Evolutionary conservation across 345 rosid species (phyloP), one percentile per base, ranked within the genome.

Genomic region (Eucalyptus viminalis): DNA sequence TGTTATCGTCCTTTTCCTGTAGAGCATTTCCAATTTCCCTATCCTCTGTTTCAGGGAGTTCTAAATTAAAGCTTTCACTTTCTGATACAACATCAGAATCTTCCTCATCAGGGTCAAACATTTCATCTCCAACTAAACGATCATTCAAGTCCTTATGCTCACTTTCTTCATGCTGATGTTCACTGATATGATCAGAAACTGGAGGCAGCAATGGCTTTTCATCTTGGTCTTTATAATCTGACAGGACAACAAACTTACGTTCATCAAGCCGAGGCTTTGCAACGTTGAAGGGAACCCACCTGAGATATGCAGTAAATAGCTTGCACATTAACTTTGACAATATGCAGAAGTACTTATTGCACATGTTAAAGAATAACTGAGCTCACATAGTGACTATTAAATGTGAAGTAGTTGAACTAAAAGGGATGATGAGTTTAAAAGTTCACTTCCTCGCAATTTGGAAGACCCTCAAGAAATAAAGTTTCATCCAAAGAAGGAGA

Each of bases 211-310:
- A 89, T 69, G 93, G 92, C 89, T 88, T 93, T 86, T 91, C 94
- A 88, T 89, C 90, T 88, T 93, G 93, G 86, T 89, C 87, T 86
- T 45, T 90, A 58, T 85, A 90, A 92, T 97, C 98, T 67, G 99
- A 95, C 90, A 98, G 91, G 91, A 96, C 92, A 44, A 89, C 94
- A 89, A 96, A 98, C 87, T 92, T 93, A 88, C 92, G 92, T 92
- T 91, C 92, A 91, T 98, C 99, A 44, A 98, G 99, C 93, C 93
- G 76, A n/a, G 98, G 95, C 88, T 91, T 95, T 49, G 95, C 96
- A 83, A 88, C 86, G 86, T 95, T 93, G 93, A 90, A 97, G 72
- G 96, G 91, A 87, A 98, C 95, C 99, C 99, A 98, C 97, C 99
- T 98, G 96, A 87, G 93, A 88, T 92, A 69, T 92, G 88, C 24